Evolutionary conservation across 2,329 filamentous ascomycete genomes (phyloP).

Genomic region (Fusarium longipes): DNA sequence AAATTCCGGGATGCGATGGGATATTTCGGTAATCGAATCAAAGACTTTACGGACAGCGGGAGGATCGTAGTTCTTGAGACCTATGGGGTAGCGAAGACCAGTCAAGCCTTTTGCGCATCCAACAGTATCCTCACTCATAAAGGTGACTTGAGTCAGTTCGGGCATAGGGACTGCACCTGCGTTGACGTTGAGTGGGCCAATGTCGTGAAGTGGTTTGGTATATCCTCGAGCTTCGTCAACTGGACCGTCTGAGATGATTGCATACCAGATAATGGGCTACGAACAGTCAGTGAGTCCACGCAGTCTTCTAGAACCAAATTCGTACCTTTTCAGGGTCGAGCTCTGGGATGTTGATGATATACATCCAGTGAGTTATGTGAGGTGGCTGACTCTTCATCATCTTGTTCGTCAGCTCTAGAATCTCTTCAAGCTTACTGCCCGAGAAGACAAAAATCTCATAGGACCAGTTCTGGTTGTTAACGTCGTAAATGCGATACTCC

Average conservation of each 20-base stretch:
- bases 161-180: constrained; percentile 53
- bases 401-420: constrained; percentile 25
- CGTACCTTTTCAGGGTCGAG: constrained; percentile 23
- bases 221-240: constrained; percentile 52
- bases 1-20: constrained; percentile 21
- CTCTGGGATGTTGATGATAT: constrained; percentile 33
- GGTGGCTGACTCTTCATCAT: constrained; percentile 35
- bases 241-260: constrained; percentile 55
- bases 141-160: constrained; percentile 56
- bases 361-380: constrained; percentile 30
- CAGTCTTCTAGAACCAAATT: fast-evolving
- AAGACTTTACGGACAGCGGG: constrained; percentile 45
- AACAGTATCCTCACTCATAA: constrained; percentile 50
- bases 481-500: constrained; percentile 59
- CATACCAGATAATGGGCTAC: constrained; percentile 55
- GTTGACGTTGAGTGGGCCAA: constrained; percentile 51
- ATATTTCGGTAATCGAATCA: constrained; percentile 47
- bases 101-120: constrained; percentile 57
- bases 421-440: constrained; percentile 32
- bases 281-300: not conserved
- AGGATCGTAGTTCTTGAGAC: constrained; percentile 53
- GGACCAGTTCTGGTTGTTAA: constrained; percentile 51
- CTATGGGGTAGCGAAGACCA: constrained; percentile 57
- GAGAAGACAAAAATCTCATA: constrained; percentile 54
- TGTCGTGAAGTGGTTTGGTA: constrained; percentile 54